Evolutionary conservation across 768 basidiomycete genomes (phyloP), one percentile per base, ranked within the genome.

Genomic region (Holtermannia corniformis): DNA sequence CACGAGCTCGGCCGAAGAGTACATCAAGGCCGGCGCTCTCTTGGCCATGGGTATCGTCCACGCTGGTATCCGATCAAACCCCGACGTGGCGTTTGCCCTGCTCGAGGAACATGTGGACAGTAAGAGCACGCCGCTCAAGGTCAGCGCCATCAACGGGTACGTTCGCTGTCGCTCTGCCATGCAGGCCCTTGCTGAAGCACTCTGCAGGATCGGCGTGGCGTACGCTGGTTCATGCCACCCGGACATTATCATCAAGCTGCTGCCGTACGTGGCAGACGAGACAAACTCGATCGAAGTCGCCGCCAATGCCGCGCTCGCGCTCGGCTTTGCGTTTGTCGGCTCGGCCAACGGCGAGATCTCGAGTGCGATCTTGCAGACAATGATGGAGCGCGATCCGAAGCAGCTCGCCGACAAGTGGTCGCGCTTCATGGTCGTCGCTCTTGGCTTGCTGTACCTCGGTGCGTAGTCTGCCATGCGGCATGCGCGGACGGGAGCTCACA

Each of bases 11-110:
- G 75, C 86, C 1, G 95, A 99, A 62, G 95, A 99, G 70, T 79
- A 90, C 72, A 96, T 97, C 78, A 97, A 97, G 81, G 87, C 92
- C 27, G 95, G 95, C 44, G 91, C 93, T 11, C 80, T 96, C 46
- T 80, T 99, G 26, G 95, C 93, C 0, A 96, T 86, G 11, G 95
- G 95, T 56, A 83, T 97, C 55, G 77, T 97, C 27, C 91, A 91
- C 72, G 81, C 82, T 22, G 83, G 86, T 52, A 83, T 97, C 12
- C 83, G 88, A 47, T 87, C 88, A 2, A 93, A 97, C 71, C 85
- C 87, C 12, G 95, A 99, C 61, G 85, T 90, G 0, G 89, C 91
- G 0, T 78, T 92, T 41, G 91, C 90, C 1, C 79, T 99, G 40
- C 80, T 99, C 2, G 82, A 82, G 13, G 93, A 96, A 14, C 85